Base-by-base conservation (phyloP, 1,139 yeast genomes). In the Magnusiomyces paraingens region DNA sequence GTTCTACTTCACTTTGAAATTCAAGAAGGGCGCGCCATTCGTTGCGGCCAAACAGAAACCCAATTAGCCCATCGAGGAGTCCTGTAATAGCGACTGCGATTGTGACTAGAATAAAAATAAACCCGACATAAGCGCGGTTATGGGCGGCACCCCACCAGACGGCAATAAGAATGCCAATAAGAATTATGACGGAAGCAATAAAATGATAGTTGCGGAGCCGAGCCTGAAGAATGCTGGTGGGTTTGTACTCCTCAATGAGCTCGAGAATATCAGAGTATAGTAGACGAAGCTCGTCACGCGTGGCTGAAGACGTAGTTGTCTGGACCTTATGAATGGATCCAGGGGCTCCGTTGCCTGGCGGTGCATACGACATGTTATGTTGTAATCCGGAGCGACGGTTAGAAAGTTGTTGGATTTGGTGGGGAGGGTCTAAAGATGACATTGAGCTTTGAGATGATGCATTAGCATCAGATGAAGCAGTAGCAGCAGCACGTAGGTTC, bases 21-120 rank as follows among this genome's bases (percentile, higher is more conserved):
- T 93, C 99, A 45, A 72, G 74, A 51, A 94, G 70, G 0, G 93
- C 93, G 53, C 98, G 73, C 60, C 75, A 70, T 65, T 94, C 99
- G 20, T 82, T 77, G 50, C 90, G 75, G 1, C 95, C 95, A 62
- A 91, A 93, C 49, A 88, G 66, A 58, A 77, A 80, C 57, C 94
- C 91, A 54, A 93, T 84, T 54, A 88, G 64, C 0, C 96, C 96
- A 65, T 89, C 84, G 1, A 86, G 66, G 0, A 80, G 72, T 0
- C 96, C 97, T 0, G 93, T 76, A 5, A 81, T 74, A 0, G 83
- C 76, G 4, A 87, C 67, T 0, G 82, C 61, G 17, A 81, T 61
- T 2, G 69, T 73, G 2, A 59, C 61, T 12, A 71, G 51, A 66
- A 87, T 73, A 40, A 86, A 68, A 1, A 86, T 77, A 0, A 86